Base-by-base conservation (phyloP, 2,329 filamentous ascomycete genomes). In the Fusarium tjaetaba region DNA sequence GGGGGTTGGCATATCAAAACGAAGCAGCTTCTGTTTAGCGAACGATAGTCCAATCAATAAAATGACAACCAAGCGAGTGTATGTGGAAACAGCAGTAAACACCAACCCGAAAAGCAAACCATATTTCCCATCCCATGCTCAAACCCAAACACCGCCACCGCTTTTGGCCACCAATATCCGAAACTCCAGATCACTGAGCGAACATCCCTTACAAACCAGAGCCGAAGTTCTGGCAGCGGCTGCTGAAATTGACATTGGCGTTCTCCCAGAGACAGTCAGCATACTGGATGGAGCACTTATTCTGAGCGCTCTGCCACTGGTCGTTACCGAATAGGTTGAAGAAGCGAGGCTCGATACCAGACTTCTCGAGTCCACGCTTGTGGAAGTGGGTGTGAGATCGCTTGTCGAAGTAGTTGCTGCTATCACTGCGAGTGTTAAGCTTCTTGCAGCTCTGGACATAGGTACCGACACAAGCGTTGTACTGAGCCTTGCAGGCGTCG, bases 401-500 rank as follows among this genome's bases (percentile, higher is more conserved):
- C 71, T 74, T 73, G 45, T 72, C 73, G 39, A 71, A 67, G 67
- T 65, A 72, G 58, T 70, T 70, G 64, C 24, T 62, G 41, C 38
- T 52, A 15, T 68, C 65, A 67, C 71, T 72, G 66, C 78, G 76
- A 55, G 74, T 73, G 65, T 77, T 76, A 30, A 80, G 71, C 49
- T 72, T 73, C 75, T 82, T 81, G 81, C 87, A 89, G 46, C 85
- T 83, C 79, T 87, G 77, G 64, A 84, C 86, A 74, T 89, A 89
- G 43, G 85, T 84, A 45, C 78, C 78, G 30, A 83, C 74, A 77
- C 88, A 90, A 61, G 84, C 79, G 41, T 85, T 76, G 78, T 85
- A 87, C 82, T 90, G 88, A 58, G 82, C 81, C 79, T 86, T 83
- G 82, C 88, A 89, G 36, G 88, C 87, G 71, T 87, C 86, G 58